Evolutionary conservation across 1,284 basidiomycete species (phyloP).

Genomic region (Mycena citricolor): DNA sequence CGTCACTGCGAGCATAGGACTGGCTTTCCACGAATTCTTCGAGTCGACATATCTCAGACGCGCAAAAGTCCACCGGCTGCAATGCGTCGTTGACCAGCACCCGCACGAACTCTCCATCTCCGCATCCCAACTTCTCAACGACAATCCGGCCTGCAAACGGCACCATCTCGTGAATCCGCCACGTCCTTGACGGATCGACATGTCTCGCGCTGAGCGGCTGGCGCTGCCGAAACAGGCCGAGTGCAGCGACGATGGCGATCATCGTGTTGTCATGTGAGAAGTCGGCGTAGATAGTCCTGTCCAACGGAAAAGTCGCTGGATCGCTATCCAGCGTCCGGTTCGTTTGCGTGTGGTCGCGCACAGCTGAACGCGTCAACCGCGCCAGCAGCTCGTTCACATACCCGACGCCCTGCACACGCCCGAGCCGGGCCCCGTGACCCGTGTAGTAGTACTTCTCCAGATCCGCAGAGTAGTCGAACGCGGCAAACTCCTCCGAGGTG

Average conservation of each 20-base stretch:
- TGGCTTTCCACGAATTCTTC: conserved; percentile 72
- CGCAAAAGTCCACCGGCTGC: conserved; percentile 59
- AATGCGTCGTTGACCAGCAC: conserved; percentile 68
- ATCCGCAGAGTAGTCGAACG: conserved; percentile 71
- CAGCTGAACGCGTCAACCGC: conserved; percentile 62
- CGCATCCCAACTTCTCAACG: conserved; percentile 58
- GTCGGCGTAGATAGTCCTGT: conserved; percentile 67
- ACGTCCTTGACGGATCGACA: conserved; percentile 53
- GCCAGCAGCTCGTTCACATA: conserved; percentile 84
- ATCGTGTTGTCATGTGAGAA: conserved; percentile 85
- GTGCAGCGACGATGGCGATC: conserved; percentile 71
- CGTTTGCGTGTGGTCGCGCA: conserved; percentile 71
- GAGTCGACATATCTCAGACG: conserved; percentile 58
- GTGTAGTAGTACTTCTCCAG: conserved; percentile 77
- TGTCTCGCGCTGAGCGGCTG: conserved; percentile 44
- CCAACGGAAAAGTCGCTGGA: conserved; percentile 71
- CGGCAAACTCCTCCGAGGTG: conserved; percentile 52
- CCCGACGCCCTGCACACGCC: conserved; percentile 76
- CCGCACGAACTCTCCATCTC: conserved; percentile 47
- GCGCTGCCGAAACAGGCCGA: conserved; percentile 61
- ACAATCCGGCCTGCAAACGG: conserved; percentile 68
- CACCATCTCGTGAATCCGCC: conserved; percentile 58
- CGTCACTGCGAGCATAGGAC: conserved; percentile 60
- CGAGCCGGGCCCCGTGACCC: conserved; percentile 67
- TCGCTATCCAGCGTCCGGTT: conserved; percentile 74